Base-by-base conservation (phyloP, 441 rosid species). In the Erodium moschatum region DNA sequence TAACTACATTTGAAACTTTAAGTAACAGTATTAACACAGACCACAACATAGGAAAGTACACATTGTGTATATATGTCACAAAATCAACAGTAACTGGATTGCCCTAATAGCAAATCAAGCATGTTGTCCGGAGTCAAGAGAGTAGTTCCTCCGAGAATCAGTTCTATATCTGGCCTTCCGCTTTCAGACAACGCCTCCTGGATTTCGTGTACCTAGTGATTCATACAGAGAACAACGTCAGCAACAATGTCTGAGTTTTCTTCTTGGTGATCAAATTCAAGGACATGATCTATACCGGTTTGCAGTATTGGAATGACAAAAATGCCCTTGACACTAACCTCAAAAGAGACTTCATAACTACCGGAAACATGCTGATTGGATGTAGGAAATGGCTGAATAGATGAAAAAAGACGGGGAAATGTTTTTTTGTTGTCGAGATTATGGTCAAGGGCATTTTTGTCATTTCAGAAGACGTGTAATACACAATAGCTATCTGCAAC, bases 141-240 rank as follows among this genome's bases (percentile, higher is more conserved):
- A 19, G 96, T 90, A 19, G 98, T 90, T 78, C 98, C 98, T 1
- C 98, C 98, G n/a, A 85, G 75, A 69, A 90, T 79, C 79, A 89
- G 61, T 56, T 85, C 89, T 65, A 85, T 67, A 69, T 92, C 94
- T 1, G 96, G 96, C 81, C 88, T 87, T 77, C 94, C 92, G 33
- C 88, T 82, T 75, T 89, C 96, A 1, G 90, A 78, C 27, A 90
- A 77, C 20, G 94, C 92, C 79, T 92, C 97, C 72, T 84, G 87
- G 31, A 82, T 89, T 85, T 90, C 96, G 4, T 82, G 79, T 64
- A 85, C 92, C 97, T 92, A 64, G 64, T n/a, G 71, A 40, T 48
- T 27, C 13, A 71, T 16, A 52, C 66, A 46, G 69, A 54, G 35
- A 24, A 24, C 27, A 24, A 24, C n/a, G n/a, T n/a, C n/a, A n/a